These are phyloP conservation scores for Taphrina communis DNA, from an alignment of 1,139 yeast species.

Conservation along the genomic window DNA sequence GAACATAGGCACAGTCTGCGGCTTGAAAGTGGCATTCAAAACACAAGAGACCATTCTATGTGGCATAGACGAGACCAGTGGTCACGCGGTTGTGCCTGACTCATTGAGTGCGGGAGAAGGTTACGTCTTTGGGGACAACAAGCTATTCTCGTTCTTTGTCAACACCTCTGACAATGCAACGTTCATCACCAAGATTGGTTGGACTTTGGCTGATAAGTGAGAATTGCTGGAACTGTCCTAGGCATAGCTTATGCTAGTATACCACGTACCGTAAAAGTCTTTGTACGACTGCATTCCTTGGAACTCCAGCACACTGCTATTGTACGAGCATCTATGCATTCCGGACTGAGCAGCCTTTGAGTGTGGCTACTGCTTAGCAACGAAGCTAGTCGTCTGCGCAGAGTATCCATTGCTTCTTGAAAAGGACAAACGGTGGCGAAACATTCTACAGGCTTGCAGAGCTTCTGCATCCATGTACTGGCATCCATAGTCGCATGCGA, in stretches of 20 bases:
- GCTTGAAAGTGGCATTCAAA: background rate
- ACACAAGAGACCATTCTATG: background rate
- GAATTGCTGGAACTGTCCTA: background rate
- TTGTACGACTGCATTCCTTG: too few relatives aligned
- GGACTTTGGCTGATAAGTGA: conserved; percentile 4
- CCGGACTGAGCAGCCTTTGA: too few relatives aligned
- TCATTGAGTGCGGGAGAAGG: background rate
- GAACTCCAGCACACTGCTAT: too few relatives aligned
- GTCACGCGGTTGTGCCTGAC: background rate
- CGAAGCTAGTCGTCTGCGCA: too few relatives aligned
- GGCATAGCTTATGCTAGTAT: background rate
- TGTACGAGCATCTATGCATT: too few relatives aligned
- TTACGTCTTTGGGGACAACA: background rate
- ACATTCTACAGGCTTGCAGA: too few relatives aligned
- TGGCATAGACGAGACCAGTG: background rate
- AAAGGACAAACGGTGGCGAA: too few relatives aligned
- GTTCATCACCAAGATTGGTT: conserved; percentile 9
- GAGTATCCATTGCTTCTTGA: too few relatives aligned
- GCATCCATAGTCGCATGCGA: too few relatives aligned
- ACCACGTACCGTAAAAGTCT: too few relatives aligned
- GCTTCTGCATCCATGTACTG: too few relatives aligned
- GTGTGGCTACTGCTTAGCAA: too few relatives aligned
- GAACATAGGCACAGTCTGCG: conserved; percentile 10
- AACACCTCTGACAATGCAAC: background rate
- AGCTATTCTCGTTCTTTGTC: conserved; percentile 10